Conservation (phyloP, 1,139 yeast species). For the Geotrichum citri-aurantii region DNA sequence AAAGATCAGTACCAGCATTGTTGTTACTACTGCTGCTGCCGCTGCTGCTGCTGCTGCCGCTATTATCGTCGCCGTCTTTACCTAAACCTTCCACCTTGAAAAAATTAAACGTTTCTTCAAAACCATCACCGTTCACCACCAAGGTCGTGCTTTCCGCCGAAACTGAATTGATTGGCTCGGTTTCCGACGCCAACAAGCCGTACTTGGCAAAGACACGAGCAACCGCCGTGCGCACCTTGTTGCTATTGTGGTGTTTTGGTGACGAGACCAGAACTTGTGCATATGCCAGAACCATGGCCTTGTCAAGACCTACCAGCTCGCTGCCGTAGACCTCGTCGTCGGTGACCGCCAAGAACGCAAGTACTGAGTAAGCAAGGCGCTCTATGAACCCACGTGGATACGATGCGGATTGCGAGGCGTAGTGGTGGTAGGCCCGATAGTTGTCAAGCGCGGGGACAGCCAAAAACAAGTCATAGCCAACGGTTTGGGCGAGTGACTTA, state of each 20-base stretch:
- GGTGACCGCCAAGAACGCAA: neutral
- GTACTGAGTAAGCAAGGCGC: conserved; percentile 4
- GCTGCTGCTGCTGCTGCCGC: neutral
- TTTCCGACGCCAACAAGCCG: neutral
- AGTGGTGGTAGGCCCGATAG: conserved; percentile 12
- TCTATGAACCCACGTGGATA: conserved; percentile 10
- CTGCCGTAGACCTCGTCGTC: neutral
- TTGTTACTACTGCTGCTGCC: neutral
- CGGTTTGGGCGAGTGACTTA: neutral
- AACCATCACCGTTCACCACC: conserved; percentile 12
- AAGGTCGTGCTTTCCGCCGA: neutral
- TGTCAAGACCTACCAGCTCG: conserved; percentile 2
- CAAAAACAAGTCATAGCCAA: neutral
- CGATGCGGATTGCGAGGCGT: neutral
- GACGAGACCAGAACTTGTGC: conserved; percentile 8
- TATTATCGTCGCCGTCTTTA: too few species aligned
- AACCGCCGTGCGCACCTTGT: neutral
- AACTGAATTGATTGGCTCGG: neutral
- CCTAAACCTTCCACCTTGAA: neutral
- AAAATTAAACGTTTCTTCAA: conserved; percentile 14
- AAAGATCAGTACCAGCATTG: neutral
- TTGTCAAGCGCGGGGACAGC: neutral
- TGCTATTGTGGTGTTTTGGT: neutral
- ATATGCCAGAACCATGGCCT: conserved; percentile 11
- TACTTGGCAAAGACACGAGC: conserved; percentile 7